Base-by-base conservation (phyloP, 1,284 basidiomycete species). In the Mycena citricolor region DNA sequence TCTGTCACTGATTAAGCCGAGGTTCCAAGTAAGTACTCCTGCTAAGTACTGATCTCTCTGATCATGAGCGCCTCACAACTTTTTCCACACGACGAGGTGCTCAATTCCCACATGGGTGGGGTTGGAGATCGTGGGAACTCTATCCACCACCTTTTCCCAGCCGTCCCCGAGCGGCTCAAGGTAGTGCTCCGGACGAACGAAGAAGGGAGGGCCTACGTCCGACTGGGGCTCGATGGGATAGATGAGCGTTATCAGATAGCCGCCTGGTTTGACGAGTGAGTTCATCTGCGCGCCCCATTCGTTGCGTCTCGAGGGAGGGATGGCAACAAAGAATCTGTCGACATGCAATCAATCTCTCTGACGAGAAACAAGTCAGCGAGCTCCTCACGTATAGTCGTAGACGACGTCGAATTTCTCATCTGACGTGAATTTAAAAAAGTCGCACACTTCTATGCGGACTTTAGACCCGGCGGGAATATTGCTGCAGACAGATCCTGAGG, bases 311-410 rank as follows among this genome's bases (percentile, higher is more conserved):
- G 63, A 54, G 0, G 81, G 85, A 0, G 77, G 76, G 11, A 88
- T 79, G 0, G 85, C 83, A 26, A 83, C 82, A 51, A 87, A 85
- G 62, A 87, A 86, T 0, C 83, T 86, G 48, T 6, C 11, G 20
- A 28, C 13, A 32, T 20, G 22, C 8, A n/a, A 19, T 32, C 19
- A 32, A 23, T 8, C 8, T 8, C 16, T 17, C 12, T 14, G 32
- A 38, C 16, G 16, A 29, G 8, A 10, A 31, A 30, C 20, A 5
- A 20, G 20, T 4, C 8, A 16, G n/a, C 11, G 14, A 32, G 13
- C 21, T 12, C 69, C 78, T 45, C 50, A 83, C 82, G 83, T 85
- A 57, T 83, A 83, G 57, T 86, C 84, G 52, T 80, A 82, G 8
- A 83, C 66, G 8, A 86, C 54, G 50, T 82, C 77, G 51, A 76